Percentiles rank a stretch among this genome's conserved stretches.
phyloP scores from a whole-genome alignment of 192 early-diverging fungal genomes.

The Coemansia sp. region DNA sequence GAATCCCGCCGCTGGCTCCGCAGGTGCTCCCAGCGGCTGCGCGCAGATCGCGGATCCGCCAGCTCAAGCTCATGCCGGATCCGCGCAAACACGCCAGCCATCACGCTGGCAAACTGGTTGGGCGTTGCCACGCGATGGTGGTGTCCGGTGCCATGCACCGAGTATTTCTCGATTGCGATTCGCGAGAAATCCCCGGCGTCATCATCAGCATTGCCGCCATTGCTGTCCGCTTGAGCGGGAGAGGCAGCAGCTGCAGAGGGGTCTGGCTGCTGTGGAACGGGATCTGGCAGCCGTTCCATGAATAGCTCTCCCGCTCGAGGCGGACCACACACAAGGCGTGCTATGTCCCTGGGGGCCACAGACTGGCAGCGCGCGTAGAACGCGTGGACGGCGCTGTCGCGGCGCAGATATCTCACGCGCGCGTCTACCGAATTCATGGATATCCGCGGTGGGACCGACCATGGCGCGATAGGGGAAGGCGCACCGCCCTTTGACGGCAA shows the following conservation, averaged over 20 bases:
- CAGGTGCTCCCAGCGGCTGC: conserved; percentile 24
- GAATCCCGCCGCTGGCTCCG: neutral
- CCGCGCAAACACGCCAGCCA: conserved; percentile 30
- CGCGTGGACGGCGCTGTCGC: conserved; percentile 22
- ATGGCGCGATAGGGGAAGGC: conserved; percentile 13
- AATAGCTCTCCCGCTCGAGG: conserved; percentile 8
- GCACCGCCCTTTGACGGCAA: neutral
- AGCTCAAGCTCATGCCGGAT: conserved; percentile 31
- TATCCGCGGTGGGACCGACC: conserved; percentile 49
- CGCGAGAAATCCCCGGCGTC: neutral
- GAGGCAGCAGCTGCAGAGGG: neutral
- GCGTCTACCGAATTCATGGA: conserved; percentile 28
- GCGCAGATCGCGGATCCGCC: conserved; percentile 20
- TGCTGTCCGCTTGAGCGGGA: neutral
- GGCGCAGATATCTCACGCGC: conserved; percentile 43
- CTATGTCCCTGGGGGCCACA: conserved; percentile 13
- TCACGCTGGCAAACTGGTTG: conserved; percentile 20
- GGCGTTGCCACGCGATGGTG: conserved; percentile 23
- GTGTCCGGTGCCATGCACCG: conserved; percentile 17
- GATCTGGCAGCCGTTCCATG: conserved; percentile 22
- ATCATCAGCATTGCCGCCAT: neutral
- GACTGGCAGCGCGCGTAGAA: conserved; percentile 50
- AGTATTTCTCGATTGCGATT: conserved; percentile 34
- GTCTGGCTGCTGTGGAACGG: conserved; percentile 4
- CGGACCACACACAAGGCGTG: conserved; percentile 15